Base-by-base conservation (phyloP, 331 rosid species). In the Pyrus hybrid region DNA sequence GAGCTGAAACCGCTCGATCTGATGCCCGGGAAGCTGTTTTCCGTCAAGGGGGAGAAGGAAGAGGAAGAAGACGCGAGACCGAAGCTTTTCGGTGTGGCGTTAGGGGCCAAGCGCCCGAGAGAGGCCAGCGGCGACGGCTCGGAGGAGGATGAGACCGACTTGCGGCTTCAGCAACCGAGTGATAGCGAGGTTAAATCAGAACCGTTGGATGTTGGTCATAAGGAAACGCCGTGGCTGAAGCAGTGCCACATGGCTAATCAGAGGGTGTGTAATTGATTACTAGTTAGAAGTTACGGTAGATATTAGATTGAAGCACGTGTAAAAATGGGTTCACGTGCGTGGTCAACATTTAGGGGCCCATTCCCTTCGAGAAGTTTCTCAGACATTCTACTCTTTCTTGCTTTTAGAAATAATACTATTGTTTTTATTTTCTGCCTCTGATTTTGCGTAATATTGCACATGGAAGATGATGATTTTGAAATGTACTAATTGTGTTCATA, bases 71-170 rank as follows among this genome's bases (percentile, higher is more conserved):
- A 63, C 26, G 54, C 71, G 82, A 87, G 83, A 47, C 88, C 89
- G 47, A 89, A 81, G 80, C 84, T 87, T n/a, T 88, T 90, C 33
- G 97, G 97, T 6, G 98, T 89, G 63, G 82, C 88, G 16, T 75
- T 93, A 45, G 91, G 93, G 9, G 77, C 74, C 14, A 94, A 91
- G 83, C 85, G 99, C 43, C 66, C 79, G 26, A 84, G 99, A 71
- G 96, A 81, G 32, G 79, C 66, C 4, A 62, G 64, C 37, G 77
- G 23, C 43, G 37, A 23, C 22, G 72, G 80, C 12, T 72, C 5
- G 17, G 81, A 63, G 78, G 91, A 80, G 75, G 87, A 84, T 0
- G 93, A 78, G 65, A 84, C 86, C 3, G 72, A 77, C 71, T 67
- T 87, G 77, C 79, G 89, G 61, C 66, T 93, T 35, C 88, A 79